These are phyloP conservation scores for Physcomitrium patens DNA, from an alignment of 225 moss, liverwort and hornwort species.

Conservation along the genomic window DNA sequence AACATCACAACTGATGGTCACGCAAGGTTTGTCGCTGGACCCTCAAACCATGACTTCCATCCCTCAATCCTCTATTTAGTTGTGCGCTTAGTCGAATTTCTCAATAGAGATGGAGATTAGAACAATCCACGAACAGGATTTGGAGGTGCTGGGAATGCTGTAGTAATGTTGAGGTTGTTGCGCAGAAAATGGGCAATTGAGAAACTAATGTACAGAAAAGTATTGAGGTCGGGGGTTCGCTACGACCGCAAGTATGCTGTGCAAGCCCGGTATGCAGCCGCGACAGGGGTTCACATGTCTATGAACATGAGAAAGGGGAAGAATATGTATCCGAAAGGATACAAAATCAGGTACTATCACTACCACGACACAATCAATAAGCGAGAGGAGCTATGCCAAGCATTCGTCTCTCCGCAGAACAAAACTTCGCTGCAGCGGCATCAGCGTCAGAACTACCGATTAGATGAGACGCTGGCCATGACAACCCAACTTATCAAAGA, in stretches of 20 bases:
- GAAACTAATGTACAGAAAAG: slow-evolving; percentile 49
- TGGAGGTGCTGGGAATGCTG: background rate
- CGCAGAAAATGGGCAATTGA: slow-evolving; percentile 62
- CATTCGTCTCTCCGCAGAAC: slow-evolving; percentile 36
- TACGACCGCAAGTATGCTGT: slow-evolving; percentile 56
- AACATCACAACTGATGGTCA: slow-evolving; percentile 29
- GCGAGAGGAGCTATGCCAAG: slow-evolving; percentile 44
- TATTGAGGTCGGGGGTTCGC: slow-evolving; percentile 35
- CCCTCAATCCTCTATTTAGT: too few relatives aligned
- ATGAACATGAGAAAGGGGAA: slow-evolving; percentile 60
- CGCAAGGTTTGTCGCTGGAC: slow-evolving; percentile 36
- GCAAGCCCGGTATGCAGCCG: slow-evolving; percentile 51
- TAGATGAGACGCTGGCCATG: slow-evolving; percentile 45
- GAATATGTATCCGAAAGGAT: slow-evolving; percentile 45
- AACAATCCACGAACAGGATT: background rate
- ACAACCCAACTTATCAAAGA: slow-evolving; percentile 36
- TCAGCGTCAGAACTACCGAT: slow-evolving; percentile 18
- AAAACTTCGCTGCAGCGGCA: slow-evolving; percentile 29
- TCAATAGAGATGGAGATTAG: too few relatives aligned
- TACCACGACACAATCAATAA: slow-evolving; percentile 62
- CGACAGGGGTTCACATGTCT: slow-evolving; percentile 71
- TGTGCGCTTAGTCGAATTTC: too few relatives aligned
- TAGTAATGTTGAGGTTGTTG: background rate
- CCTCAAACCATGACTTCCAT: too few relatives aligned
- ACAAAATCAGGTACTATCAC: slow-evolving; percentile 53